These are phyloP conservation scores for Nicotiana tabacum DNA, from an alignment of 257 asterid genomes.

Conservation along the genomic window DNA sequence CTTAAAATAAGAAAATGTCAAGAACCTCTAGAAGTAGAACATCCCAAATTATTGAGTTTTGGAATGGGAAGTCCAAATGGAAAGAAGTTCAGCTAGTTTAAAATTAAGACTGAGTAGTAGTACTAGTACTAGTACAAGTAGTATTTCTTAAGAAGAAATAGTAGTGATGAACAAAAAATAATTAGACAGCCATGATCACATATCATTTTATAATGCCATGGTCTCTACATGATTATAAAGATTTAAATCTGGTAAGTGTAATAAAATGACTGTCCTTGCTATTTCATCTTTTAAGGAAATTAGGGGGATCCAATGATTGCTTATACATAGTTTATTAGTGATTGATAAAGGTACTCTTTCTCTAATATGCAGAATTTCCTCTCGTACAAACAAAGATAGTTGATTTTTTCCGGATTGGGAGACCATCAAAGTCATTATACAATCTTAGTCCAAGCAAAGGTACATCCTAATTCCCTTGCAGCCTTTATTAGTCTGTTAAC, in stretches of 20 bases:
- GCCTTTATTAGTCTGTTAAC: not conserved
- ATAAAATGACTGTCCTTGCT: not conserved
- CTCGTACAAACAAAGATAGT: slow-evolving; percentile 78
- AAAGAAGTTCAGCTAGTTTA: not conserved
- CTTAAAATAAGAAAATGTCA: not conserved
- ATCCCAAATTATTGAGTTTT: not conserved
- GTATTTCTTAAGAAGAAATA: not conserved
- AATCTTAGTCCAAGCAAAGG: slow-evolving; percentile 39
- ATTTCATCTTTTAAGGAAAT: not conserved
- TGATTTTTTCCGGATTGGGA: slow-evolving; percentile 77
- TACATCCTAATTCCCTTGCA: not conserved
- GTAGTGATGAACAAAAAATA: not conserved
- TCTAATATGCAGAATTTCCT: slow-evolving; percentile 50
- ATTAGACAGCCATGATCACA: not conserved
- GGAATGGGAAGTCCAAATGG: not conserved
- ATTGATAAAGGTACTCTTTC: not conserved
- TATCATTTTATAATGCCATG: not conserved
- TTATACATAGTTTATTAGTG: not conserved
- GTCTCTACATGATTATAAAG: not conserved
- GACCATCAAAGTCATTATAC: slow-evolving; percentile 36
- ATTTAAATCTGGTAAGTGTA: not conserved
- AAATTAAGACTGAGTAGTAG: not conserved
- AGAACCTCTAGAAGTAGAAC: not conserved
- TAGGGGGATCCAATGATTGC: not conserved
- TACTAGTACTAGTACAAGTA: not conserved